Base-by-base conservation (phyloP, 1,284 basidiomycete genomes). In the Tilletiopsis washingtonensis region DNA sequence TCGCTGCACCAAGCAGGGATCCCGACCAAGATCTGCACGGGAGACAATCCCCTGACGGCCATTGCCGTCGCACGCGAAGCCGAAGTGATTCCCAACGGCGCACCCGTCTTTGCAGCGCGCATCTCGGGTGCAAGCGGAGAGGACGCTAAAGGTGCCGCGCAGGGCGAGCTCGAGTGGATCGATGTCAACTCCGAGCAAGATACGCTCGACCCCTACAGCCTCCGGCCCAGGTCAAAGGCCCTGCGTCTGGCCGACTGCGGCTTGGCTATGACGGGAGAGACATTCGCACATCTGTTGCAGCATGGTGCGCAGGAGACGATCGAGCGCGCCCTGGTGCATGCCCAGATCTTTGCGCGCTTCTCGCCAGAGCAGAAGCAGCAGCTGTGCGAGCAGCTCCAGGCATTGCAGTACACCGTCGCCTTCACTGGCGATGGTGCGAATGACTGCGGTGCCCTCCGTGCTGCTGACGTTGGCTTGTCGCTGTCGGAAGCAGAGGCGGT, bases 331-430 rank as follows among this genome's bases (percentile, higher is more conserved):
- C 36, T 65, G 14, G 47, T 65, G 14, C 46, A 56, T 21, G 49
- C 53, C 39, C 53, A 53, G 36, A 42, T 65, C 15, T 63, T 65
- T 41, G 62, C 53, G 3, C 53, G 62, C 11, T 54, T 63, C 47
- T 53, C 51, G 3, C 62, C 62, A 2, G 62, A 65, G 27, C 55
- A 61, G 24, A 65, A 65, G 44, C 56, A 59, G 24, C 56, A 65
- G 38, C 54, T 65, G 6, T 53, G 63, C 7, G 62, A 61, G 29
- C 36, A 49, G 12, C 45, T 65, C 24, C 62, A 65, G 27, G 43
- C 26, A 3, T 45, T 59, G 1, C 60, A 51, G 6, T 61, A 57
- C 40, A 48, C 54, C 1, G 55, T 58, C 5, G 51, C 51, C 19
- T 54, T 61, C 36, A 49, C 47, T 1, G 62, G 62, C 9, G 62